A percentile compares a stretch with the other conserved stretches of the same genome.
Evolutionary conservation across 352 stramenopile genomes (phyloP).

Genomic region (Pythium plurisporium): DNA sequence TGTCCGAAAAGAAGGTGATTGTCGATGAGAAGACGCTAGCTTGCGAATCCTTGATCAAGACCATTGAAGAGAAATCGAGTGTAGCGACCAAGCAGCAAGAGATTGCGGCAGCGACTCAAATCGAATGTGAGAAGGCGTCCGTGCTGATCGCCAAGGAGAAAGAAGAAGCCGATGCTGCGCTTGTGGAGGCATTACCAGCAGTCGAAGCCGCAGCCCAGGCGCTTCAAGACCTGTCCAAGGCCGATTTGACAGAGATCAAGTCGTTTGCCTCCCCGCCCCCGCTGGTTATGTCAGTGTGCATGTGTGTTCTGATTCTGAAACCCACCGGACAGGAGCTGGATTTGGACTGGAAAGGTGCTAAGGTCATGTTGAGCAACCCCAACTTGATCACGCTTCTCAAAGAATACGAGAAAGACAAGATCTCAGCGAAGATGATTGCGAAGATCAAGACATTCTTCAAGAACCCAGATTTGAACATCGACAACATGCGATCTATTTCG

Average conservation of each 20-base stretch:
- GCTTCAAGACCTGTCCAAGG: conserved; percentile 92
- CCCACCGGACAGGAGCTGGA: conserved; percentile 91
- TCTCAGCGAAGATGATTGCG: conserved; percentile 94
- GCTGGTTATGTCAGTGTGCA: conserved; percentile 92
- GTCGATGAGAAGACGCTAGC: conserved; percentile 94
- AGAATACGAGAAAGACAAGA: conserved; percentile 95
- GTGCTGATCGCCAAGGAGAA: conserved; percentile 91
- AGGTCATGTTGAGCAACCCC: conserved; percentile 93
- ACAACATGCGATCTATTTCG: conserved; percentile 94
- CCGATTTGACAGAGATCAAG: conserved; percentile 95
- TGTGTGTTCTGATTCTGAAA: conserved; percentile 89
- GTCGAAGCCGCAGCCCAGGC: conserved; percentile 91
- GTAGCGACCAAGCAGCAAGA: conserved; percentile 91
- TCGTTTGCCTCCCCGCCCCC: conserved; percentile 92
- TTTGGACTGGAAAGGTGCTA: conserved; percentile 91
- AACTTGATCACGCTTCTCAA: conserved; percentile 91
- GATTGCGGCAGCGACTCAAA: conserved; percentile 87
- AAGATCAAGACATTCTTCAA: conserved; percentile 94
- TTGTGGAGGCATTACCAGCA: conserved; percentile 91
- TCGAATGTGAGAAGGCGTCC: conserved; percentile 87
- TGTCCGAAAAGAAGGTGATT: conserved; percentile 93
- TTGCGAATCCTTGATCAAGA: conserved; percentile 92
- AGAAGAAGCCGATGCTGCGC: conserved; percentile 88
- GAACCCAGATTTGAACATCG: conserved; percentile 91
- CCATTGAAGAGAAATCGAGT: conserved; percentile 92